Conservation (phyloP, 106 monocot species). For the Gastrodia elata region DNA sequence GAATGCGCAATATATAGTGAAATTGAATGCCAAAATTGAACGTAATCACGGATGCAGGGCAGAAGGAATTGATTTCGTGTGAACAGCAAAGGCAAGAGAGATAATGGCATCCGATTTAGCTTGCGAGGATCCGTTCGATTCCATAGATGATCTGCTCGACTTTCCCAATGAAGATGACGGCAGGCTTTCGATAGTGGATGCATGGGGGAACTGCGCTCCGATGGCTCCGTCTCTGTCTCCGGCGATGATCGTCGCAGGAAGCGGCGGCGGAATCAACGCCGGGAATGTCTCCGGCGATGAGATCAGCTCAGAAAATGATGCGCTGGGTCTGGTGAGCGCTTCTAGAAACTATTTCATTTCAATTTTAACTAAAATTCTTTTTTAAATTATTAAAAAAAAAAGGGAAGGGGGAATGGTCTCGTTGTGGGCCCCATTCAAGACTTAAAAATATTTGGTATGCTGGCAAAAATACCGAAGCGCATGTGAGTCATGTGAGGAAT, state of each 20-base stretch:
- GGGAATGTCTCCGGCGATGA: neutral
- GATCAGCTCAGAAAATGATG: slow-evolving; percentile 2
- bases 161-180: slow-evolving; percentile 33
- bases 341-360: neutral
- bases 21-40: neutral
- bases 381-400: too few relatives aligned
- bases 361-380: too few relatives aligned
- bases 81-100: slow-evolving; percentile 3
- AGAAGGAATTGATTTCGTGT: slow-evolving; percentile 1
- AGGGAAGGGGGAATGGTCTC: too few relatives aligned
- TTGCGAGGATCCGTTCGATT: slow-evolving; percentile 35
- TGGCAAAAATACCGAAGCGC: too few relatives aligned
- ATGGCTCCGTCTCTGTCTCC: neutral
- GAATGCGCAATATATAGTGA: neutral
- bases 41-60: neutral
- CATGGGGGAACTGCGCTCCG: neutral
- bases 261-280: neutral
- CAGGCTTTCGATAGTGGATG: slow-evolving; percentile 10
- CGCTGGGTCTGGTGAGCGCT: slow-evolving; percentile 7
- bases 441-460: too few relatives aligned
- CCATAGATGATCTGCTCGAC: slow-evolving; percentile 48
- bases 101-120: slow-evolving; percentile 4
- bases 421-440: too few relatives aligned
- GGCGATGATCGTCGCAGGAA: neutral
- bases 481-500: too few relatives aligned